These are phyloP conservation scores for Cnidoscolus chayamansa DNA, from an alignment of 441 rosid species.

Conservation along the genomic window DNA sequence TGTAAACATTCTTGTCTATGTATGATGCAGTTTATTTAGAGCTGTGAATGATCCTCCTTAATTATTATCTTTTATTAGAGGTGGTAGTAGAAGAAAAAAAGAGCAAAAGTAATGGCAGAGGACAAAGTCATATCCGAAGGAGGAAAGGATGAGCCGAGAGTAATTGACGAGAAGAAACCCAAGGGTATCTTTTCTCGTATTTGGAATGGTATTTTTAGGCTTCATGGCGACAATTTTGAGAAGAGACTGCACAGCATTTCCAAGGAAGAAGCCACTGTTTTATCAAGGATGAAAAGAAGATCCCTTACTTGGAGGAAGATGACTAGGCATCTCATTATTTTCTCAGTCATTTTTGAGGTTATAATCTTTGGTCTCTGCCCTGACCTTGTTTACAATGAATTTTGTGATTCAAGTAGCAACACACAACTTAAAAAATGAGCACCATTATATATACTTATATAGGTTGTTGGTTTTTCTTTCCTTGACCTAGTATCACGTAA, in stretches of 20 bases:
- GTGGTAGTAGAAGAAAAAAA: not conserved
- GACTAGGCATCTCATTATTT: constrained; percentile 53
- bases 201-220: constrained; percentile 66
- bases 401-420: not conserved
- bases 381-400: not conserved
- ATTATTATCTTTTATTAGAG: not conserved
- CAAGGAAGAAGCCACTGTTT: constrained; percentile 70
- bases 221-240: constrained; percentile 68
- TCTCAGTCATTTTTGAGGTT: constrained; percentile 74
- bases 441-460: too few species aligned
- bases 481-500: too few species aligned
- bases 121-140: constrained; percentile 2
- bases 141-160: constrained; percentile 3
- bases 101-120: constrained; percentile 13
- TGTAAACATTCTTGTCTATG: not conserved
- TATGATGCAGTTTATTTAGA: not conserved
- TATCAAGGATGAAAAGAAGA: constrained; percentile 61
- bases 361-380: not conserved
- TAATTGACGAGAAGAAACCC: constrained; percentile 33
- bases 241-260: constrained; percentile 73
- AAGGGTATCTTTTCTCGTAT: constrained; percentile 62
- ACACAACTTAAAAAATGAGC: not conserved
- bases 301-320: constrained; percentile 60
- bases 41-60: not conserved
- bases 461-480: too few species aligned